Evolutionary conservation across 2,329 filamentous ascomycete genomes (phyloP).

Genomic region (Beauveria scarabaeidicola): DNA sequence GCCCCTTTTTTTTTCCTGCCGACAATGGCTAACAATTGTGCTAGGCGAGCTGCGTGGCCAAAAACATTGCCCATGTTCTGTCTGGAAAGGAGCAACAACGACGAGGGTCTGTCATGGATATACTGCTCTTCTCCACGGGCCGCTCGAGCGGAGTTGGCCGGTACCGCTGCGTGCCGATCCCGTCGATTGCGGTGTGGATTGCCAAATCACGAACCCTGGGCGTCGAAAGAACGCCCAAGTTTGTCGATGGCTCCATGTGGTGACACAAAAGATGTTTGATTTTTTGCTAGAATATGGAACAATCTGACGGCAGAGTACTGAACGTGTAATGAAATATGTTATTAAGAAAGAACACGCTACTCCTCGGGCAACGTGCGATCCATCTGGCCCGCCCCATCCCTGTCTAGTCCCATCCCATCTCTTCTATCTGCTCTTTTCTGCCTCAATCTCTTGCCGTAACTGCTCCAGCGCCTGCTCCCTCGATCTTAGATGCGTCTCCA

Average conservation of each 20-base stretch:
- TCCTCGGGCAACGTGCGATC: conserved; percentile 7
- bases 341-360: conserved; percentile 1
- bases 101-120: conserved; percentile 40
- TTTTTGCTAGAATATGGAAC: not conserved
- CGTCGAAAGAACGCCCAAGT: conserved; percentile 34
- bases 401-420: conserved; percentile 51
- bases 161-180: conserved; percentile 36
- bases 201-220: conserved; percentile 45
- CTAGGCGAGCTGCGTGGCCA: conserved; percentile 41
- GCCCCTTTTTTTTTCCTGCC: too few species aligned
- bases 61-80: conserved; percentile 43
- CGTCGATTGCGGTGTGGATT: conserved; percentile 42
- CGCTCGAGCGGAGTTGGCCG: conserved; percentile 42
- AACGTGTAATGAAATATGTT: not conserved
- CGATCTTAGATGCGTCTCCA: conserved; percentile 73
- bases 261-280: conserved; percentile 18
- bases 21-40: not conserved
- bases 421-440: conserved; percentile 81
- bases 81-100: conserved; percentile 35
- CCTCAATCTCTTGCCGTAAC: conserved; percentile 74
- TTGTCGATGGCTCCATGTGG: conserved; percentile 40
- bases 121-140: conserved; percentile 40
- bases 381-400: conserved; percentile 7
- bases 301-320: not conserved
- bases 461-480: conserved; percentile 69